Base-by-base conservation (phyloP, 2,329 filamentous ascomycete genomes). In the Seiridium unicorne region DNA sequence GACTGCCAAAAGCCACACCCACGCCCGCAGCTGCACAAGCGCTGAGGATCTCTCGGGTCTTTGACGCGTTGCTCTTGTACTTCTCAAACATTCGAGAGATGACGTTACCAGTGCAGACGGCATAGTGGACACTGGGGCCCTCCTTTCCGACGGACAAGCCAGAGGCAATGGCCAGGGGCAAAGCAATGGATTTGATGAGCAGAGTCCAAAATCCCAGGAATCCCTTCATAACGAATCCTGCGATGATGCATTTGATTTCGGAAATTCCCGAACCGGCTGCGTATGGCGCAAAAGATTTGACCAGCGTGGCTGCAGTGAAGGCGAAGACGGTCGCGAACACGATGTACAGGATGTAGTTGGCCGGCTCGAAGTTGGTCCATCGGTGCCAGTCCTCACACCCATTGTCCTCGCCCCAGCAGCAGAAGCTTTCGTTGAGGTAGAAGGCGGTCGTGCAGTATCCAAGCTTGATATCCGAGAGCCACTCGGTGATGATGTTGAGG, bases 191-290 rank as follows among this genome's bases (percentile, higher is more conserved):
- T 77, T 99, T 99, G 78, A 99, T 98, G 62, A 95, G 75, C 38
- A 99, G 80, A 4, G 95, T 98, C 85, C 92, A 93, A 68, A 89
- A 89, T 26, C 94, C 93, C 13, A 99, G 83, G 70, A 99, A 99
- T 0, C 93, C 95, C 76, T 98, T 97, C 95, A 99, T 99, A 55
- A 98, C 92, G 73, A 99, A 99, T 3, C 95, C 95, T 4, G 94
- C 95, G 71, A 99, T 97, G 72, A 99, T 98, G 76, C 93, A 97
- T 76, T 99, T 99, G 82, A 99, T 99, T 78, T 99, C 95, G 10
- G 93, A 97, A 61, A 99, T 99, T 46, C 95, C 95, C 10, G 92
- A 97, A 13, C 95, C 95, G 40, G 95, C 95, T 9, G 95, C 95
- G 73, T 99, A 99, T 0, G 95, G 95, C 4, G 95, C 93, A 75